Evolutionary conservation across 257 asterid genomes (phyloP).

Genomic region (Solanum virginianum): DNA sequence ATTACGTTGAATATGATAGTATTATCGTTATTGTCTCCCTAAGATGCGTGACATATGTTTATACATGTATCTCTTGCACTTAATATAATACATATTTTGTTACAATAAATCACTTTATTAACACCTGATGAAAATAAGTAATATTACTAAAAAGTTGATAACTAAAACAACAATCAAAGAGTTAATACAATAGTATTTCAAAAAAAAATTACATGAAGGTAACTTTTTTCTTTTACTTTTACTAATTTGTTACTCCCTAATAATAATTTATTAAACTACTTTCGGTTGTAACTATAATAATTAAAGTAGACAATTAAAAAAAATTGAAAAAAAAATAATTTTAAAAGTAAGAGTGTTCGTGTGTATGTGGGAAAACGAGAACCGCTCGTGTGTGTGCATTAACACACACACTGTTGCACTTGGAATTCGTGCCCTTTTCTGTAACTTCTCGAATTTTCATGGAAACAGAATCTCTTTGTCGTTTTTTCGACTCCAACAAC

Average conservation of each 20-base stretch:
- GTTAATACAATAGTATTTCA: background rate
- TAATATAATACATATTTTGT: background rate
- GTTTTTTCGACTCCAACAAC: background rate
- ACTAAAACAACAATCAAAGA: background rate
- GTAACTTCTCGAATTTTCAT: conserved; percentile 1
- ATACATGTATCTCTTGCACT: background rate
- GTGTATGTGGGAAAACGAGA: conserved; percentile 9
- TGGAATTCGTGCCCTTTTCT: background rate
- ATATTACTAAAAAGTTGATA: no score
- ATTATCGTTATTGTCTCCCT: no score
- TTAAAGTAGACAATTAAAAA: background rate
- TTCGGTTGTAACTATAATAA: background rate
- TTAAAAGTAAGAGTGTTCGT: background rate
- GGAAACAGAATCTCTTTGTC: conserved; percentile 16
- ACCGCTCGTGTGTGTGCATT: conserved; percentile 24
- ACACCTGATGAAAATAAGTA: no score
- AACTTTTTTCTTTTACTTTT: background rate
- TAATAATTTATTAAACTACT: background rate
- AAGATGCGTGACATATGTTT: background rate
- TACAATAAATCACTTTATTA: background rate
- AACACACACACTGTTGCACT: conserved; percentile 7
- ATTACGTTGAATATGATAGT: no score
- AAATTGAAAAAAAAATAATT: no score
- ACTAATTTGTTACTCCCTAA: background rate
- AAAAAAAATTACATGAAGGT: background rate